Percentiles rank a stretch among this genome's conserved stretches.
phyloP scores from a whole-genome alignment of 768 basidiomycete genomes.

The Hygrocybe coccinea region DNA sequence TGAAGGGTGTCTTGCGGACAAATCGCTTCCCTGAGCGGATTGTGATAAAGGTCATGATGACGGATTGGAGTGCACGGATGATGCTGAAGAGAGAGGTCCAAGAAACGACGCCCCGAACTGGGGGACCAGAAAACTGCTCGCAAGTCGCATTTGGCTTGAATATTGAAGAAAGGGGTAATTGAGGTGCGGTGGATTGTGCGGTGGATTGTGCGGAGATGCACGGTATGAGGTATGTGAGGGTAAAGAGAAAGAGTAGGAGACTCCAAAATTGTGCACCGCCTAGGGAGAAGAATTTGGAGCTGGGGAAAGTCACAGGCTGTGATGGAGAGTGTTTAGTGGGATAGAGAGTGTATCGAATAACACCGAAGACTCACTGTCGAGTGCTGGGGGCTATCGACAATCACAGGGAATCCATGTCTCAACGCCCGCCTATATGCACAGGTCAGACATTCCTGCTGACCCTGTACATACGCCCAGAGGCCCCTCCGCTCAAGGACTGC shows the following conservation, averaged over 20 bases:
- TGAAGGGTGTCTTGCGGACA: not conserved
- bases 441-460: no score
- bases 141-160: no score
- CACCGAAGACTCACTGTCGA: no score
- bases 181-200: not conserved
- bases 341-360: no score
- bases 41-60: not conserved
- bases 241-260: not conserved
- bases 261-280: not conserved
- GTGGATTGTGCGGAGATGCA: not conserved
- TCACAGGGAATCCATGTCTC: no score
- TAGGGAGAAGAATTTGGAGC: not conserved
- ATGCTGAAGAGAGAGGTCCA: not conserved
- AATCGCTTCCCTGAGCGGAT: not conserved
- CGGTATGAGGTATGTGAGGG: not conserved
- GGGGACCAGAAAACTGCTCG: not conserved
- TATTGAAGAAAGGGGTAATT: no score
- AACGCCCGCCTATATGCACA: no score
- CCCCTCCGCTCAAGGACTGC: no score
- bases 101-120: not conserved
- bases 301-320: no score
- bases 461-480: no score
- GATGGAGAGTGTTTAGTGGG: no score
- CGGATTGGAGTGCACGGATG: not conserved
- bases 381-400: no score